Base-by-base conservation (phyloP, 1,284 basidiomycete genomes). In the Jaminaea rosea region DNA sequence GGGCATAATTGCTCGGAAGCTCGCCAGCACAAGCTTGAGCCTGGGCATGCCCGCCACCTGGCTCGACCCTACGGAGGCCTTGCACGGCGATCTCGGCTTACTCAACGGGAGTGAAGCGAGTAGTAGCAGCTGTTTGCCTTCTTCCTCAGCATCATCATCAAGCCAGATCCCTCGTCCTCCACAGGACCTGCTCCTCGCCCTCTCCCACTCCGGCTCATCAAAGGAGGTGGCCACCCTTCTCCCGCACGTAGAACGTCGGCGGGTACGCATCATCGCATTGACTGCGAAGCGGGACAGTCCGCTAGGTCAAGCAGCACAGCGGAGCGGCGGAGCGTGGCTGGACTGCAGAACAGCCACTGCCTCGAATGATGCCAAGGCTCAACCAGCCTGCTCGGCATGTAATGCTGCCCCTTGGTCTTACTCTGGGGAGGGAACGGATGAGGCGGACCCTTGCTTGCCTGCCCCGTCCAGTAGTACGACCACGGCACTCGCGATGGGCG, bases 21-120 rank as follows among this genome's bases (percentile, higher is more conserved):
- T 72, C 6, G 59, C 56, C 5, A 60, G 65, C 10, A 67, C 65
- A 19, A 60, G 65, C 27, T 50, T 65, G 1, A 69, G 68, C 13
- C 59, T 72, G 56, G 75, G 75, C 19, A 69, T 76, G 11, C 72
- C 66, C 26, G 64, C 74, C n/a, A 62, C 64, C 27, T 77, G 72
- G 50, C 53, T 77, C 10, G 73, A 76, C 49, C 75, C 76, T 0
- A 61, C 71, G 19, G 75, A 74, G 48, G 75, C 75, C 6, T 50
- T 76, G 26, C 76, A 77, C 45, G 76, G 76, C 44, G 76, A 76
- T 48, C 66, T 77, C 15, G 76, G 76, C 23, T 48, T 71, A 39
- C 50, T 76, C 7, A 61, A 42, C 24, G 39, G 39, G 19, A 13
- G 19, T 4, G 19, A n/a, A 13, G n/a, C n/a, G n/a, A n/a, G n/a